Conservation (phyloP, 148 eudicot genomes). For the Fallopia convolvulus region DNA sequence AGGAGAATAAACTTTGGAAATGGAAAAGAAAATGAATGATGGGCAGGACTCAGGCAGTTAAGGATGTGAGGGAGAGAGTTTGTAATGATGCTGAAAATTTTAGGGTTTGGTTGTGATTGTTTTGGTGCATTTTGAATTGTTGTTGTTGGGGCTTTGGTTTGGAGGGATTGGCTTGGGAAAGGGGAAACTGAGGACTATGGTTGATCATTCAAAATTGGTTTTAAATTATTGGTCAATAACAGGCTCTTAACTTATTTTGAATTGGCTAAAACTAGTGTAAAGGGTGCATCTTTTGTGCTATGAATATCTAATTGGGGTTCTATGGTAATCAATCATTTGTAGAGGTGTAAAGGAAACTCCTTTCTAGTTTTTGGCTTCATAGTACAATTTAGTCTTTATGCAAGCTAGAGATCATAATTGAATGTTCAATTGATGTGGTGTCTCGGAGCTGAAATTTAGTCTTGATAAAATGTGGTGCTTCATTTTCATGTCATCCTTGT, state of each 20-base stretch:
- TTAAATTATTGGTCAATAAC: too few species aligned
- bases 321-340: not conserved
- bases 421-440: not conserved
- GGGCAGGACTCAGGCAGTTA: not conserved
- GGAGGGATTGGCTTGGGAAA: not conserved
- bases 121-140: not conserved
- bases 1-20: not conserved
- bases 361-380: too few species aligned
- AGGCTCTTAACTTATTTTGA: not conserved
- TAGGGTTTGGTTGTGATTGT: constrained; percentile 1
- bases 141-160: too few species aligned
- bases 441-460: not conserved
- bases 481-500: not conserved
- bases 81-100: not conserved
- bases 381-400: not conserved
- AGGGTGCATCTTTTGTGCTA: not conserved
- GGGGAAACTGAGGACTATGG: not conserved
- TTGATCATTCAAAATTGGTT: not conserved
- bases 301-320: not conserved
- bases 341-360: too few species aligned
- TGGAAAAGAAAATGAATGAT: not conserved
- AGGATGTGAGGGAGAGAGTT: not conserved
- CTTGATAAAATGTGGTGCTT: not conserved
- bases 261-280: not conserved
- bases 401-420: not conserved